phyloP scores from a whole-genome alignment of 2,329 filamentous ascomycete genomes.

The Bipolaris victoriae region DNA sequence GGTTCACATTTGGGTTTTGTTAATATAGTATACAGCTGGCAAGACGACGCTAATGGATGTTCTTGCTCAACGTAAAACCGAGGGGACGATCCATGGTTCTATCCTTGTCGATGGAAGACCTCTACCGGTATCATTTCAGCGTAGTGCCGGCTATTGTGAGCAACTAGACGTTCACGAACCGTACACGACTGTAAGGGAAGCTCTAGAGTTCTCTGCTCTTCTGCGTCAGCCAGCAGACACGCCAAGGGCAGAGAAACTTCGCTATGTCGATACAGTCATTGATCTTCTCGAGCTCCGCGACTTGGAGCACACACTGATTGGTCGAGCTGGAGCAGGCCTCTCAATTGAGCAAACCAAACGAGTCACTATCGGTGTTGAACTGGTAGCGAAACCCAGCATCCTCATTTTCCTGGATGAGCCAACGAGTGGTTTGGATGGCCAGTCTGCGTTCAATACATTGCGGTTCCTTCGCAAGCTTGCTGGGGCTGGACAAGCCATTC shows the following conservation, averaged over 20 bases:
- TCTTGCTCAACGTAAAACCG: conserved; percentile 74
- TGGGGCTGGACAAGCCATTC: conserved; percentile 76
- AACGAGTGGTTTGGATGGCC: conserved; percentile 80
- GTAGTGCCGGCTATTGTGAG: conserved; percentile 66
- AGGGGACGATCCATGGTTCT: conserved; percentile 83
- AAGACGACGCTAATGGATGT: conserved; percentile 42
- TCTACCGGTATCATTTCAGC: conserved; percentile 78
- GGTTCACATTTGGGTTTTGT: conserved; percentile 54
- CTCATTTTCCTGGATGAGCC: conserved; percentile 62
- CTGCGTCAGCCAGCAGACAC: conserved; percentile 63
- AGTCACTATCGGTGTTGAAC: conserved; percentile 62
- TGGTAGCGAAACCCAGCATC: conserved; percentile 31
- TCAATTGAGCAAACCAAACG: conserved; percentile 65
- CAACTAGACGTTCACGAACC: conserved; percentile 66
- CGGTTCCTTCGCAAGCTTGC: conserved; percentile 84
- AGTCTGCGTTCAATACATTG: conserved; percentile 83
- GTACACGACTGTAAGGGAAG: conserved; percentile 64
- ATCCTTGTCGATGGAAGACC: conserved; percentile 77
- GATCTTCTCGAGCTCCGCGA: conserved; percentile 64
- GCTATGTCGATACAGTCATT: conserved; percentile 66
- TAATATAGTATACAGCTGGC: conserved; percentile 57
- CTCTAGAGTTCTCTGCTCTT: conserved; percentile 64
- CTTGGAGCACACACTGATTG: conserved; percentile 62
- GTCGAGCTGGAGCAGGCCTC: conserved; percentile 20
- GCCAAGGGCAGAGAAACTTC: conserved; percentile 61